Evolutionary conservation across 2,329 filamentous ascomycete species (phyloP).

Genomic region (Calonectria hawksworthii): DNA sequence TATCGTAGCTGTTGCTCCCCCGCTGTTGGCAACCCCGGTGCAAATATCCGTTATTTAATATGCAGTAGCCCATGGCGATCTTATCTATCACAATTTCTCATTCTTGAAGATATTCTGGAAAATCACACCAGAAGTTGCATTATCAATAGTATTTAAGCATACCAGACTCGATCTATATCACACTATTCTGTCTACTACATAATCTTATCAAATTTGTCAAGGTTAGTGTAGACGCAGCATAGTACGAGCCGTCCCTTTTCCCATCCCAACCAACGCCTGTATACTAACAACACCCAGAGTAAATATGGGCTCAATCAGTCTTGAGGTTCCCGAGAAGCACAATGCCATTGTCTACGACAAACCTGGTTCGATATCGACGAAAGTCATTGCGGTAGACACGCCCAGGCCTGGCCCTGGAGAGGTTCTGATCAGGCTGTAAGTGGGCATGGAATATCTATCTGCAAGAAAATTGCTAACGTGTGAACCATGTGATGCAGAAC

Average conservation of each 20-base stretch:
- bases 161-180: neutral
- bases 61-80: neutral
- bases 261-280: neutral
- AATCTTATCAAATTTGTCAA: neutral
- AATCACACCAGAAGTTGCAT: too few relatives aligned
- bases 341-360: constrained; percentile 15
- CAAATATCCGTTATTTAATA: neutral
- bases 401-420: constrained; percentile 17
- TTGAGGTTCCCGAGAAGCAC: constrained; percentile 10
- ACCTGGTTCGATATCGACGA: constrained; percentile 13
- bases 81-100: neutral
- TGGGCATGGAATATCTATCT: neutral
- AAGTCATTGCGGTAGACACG: constrained; percentile 6
- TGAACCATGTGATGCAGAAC: neutral
- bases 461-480: neutral
- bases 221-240: neutral
- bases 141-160: neutral
- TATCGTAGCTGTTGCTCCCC: neutral
- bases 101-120: neutral
- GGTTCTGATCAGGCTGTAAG: neutral
- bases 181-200: neutral
- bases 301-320: neutral
- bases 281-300: neutral
- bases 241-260: neutral
- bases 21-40: neutral